Percentiles rank a stretch among this genome's conserved stretches.
phyloP scores from a whole-genome alignment of 2,329 filamentous ascomycete genomes.

The Diaporthe citrichinensis region DNA sequence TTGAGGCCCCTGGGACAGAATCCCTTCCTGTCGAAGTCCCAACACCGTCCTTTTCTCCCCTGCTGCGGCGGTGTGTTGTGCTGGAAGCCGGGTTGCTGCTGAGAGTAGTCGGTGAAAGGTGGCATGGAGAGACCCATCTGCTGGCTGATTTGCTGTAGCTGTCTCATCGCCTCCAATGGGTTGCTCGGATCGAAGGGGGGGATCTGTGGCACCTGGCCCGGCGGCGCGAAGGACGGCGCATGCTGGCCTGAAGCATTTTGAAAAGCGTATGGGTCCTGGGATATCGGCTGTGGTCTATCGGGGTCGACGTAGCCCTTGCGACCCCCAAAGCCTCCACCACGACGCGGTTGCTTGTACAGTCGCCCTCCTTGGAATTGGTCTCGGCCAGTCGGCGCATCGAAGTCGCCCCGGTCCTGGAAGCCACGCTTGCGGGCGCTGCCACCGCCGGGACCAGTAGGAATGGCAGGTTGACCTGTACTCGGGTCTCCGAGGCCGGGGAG shows the following conservation, averaged over 20 bases:
- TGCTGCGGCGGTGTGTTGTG: constrained; percentile 45
- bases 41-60: constrained; percentile 67
- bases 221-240: constrained; percentile 46
- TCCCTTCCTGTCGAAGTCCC: constrained; percentile 80
- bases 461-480: constrained; percentile 8
- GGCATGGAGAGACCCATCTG: constrained; percentile 66
- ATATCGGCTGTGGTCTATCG: constrained; percentile 46
- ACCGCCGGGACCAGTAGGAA: constrained; percentile 49
- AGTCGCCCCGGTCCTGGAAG: constrained; percentile 67
- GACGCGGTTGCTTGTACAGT: constrained; percentile 71
- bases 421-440: constrained; percentile 62
- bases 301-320: constrained; percentile 41
- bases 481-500: constrained; percentile 4
- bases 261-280: constrained; percentile 38
- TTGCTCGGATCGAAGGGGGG: constrained; percentile 70
- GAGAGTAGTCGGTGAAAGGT: constrained; percentile 53
- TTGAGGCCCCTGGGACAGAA: constrained; percentile 77
- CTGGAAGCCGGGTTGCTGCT: constrained; percentile 41
- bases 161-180: constrained; percentile 73
- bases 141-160: constrained; percentile 75
- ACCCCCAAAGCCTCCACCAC: constrained; percentile 56
- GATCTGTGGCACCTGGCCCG: constrained; percentile 47
- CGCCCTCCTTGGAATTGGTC: constrained; percentile 57
- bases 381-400: constrained; percentile 46
- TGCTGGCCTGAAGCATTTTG: constrained; percentile 33